Evolutionary conservation across 805 yeast species (phyloP).

Genomic region (Lipomyces starkeyi): DNA sequence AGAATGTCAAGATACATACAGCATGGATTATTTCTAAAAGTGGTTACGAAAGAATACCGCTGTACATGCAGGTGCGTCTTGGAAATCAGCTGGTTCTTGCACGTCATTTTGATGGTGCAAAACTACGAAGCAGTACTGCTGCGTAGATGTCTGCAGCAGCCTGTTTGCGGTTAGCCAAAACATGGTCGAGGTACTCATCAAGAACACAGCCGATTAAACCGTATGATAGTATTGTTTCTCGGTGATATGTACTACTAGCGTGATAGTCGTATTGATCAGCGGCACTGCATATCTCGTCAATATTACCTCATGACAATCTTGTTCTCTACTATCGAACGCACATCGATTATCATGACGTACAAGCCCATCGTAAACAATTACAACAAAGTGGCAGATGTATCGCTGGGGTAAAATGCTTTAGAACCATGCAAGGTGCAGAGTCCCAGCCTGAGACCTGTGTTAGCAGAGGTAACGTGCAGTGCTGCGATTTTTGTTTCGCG

Average conservation of each 20-base stretch:
- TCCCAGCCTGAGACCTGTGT: constrained; percentile 1
- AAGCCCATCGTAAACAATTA: background rate
- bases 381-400: background rate
- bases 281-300: background rate
- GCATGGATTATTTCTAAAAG: background rate
- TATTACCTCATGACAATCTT: background rate
- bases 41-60: background rate
- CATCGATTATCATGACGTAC: background rate
- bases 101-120: background rate
- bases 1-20: background rate
- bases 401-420: background rate
- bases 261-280: background rate
- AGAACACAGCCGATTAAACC: background rate
- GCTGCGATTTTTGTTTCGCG: background rate
- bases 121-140: background rate
- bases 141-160: constrained; percentile 1
- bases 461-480: background rate
- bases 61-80: background rate
- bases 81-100: background rate
- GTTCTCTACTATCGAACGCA: background rate
- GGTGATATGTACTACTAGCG: background rate
- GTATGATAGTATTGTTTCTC: background rate
- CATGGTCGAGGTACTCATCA: background rate
- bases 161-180: background rate
- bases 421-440: constrained; percentile 1